phyloP scores from a whole-genome alignment of 768 basidiomycete species.

The Psilocybe subaeruginosa region DNA sequence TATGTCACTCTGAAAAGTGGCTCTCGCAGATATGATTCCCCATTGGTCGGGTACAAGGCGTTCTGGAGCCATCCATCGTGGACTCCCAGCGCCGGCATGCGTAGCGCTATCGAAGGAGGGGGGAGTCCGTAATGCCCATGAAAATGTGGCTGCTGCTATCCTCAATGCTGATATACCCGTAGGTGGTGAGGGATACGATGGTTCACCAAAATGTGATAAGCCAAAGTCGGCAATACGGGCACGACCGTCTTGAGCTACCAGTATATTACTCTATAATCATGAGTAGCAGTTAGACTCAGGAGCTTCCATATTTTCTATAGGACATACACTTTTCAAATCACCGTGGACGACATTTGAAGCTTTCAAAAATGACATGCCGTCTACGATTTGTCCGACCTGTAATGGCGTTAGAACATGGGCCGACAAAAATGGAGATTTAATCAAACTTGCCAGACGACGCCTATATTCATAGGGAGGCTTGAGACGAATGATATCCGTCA shows the following conservation, averaged over 20 bases:
- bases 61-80: slow-evolving; percentile 35
- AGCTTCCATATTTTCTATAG: not conserved
- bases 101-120: not conserved
- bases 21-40: slow-evolving; percentile 5
- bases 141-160: not conserved
- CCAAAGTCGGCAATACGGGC: slow-evolving; percentile 23
- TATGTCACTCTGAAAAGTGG: slow-evolving; percentile 31
- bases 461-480: not conserved
- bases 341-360: slow-evolving; percentile 36
- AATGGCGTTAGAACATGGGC: not conserved
- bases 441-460: not conserved
- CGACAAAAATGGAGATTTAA: not conserved
- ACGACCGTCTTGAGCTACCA: slow-evolving; percentile 11
- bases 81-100: slow-evolving; percentile 22
- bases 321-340: slow-evolving; percentile 39
- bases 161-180: not conserved
- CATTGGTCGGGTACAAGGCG: slow-evolving; percentile 20
- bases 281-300: not conserved
- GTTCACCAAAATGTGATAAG: slow-evolving; percentile 3
- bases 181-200: not conserved
- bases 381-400: slow-evolving; percentile 30
- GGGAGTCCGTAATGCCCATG: not conserved
- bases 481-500: slow-evolving; percentile 19
- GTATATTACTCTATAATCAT: slow-evolving; percentile 15
- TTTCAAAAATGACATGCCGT: slow-evolving; percentile 30